Percentiles rank a stretch among this genome's conserved stretches.
These are phyloP conservation scores for Acephala macrosclerotiorum DNA, from an alignment of 2,329 filamentous ascomycete genomes.

Conservation along the genomic window DNA sequence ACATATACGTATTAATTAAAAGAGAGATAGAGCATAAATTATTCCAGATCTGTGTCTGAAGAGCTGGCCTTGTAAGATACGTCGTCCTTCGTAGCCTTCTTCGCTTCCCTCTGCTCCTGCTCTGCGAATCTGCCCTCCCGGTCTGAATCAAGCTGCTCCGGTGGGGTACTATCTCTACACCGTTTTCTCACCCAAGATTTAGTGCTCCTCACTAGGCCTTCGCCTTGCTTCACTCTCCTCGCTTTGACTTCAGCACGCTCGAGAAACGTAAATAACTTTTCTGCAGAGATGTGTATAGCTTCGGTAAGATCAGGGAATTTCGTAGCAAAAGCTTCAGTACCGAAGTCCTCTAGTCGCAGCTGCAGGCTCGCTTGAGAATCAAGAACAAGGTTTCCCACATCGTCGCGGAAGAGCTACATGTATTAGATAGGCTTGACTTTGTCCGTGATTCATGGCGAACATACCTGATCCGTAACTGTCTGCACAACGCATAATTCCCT, in stretches of 20 bases:
- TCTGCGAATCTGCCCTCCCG: conserved; percentile 32
- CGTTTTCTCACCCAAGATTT: conserved; percentile 32
- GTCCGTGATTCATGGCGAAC: conserved; percentile 4
- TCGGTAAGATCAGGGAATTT: conserved; percentile 25
- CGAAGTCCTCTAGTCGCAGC: conserved; percentile 25
- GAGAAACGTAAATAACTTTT: conserved; percentile 25
- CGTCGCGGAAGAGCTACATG: conserved; percentile 30
- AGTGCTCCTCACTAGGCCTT: conserved; percentile 23
- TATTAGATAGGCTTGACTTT: conserved; percentile 20
- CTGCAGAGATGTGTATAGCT: conserved; percentile 28
- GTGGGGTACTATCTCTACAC: conserved; percentile 33
- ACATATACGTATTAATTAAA: not conserved
- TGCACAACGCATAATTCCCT: conserved; percentile 32
- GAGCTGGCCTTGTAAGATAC: conserved; percentile 30
- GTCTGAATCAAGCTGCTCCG: conserved; percentile 33
- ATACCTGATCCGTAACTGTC: conserved; percentile 30
- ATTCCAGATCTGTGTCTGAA: conserved; percentile 26
- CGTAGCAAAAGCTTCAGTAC: conserved; percentile 25
- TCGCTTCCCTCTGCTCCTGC: conserved; percentile 31
- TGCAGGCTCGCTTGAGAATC: conserved; percentile 28
- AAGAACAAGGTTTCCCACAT: conserved; percentile 27
- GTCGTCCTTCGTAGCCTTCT: conserved; percentile 31
- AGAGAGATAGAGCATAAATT: conserved; percentile 13
- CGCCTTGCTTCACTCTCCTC: conserved; percentile 28
- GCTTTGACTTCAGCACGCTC: conserved; percentile 28